Percentiles rank a stretch among this genome's conserved stretches.
phyloP scores from a whole-genome alignment of 2,329 filamentous ascomycete species.

The Kalaharituber pfeilii region DNA sequence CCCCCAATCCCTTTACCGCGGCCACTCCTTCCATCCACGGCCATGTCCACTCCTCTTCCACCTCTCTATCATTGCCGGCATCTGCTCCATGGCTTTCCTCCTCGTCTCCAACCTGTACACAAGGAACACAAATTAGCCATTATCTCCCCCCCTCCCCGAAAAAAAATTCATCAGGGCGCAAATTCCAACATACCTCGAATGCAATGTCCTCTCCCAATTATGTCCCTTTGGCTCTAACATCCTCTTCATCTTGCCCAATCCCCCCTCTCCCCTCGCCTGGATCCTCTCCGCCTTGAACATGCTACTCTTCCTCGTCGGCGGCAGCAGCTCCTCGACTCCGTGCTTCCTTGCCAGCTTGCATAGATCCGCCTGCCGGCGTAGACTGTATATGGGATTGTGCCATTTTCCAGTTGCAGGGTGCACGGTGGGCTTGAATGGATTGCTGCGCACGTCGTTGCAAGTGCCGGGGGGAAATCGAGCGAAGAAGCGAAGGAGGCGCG shows the following conservation, averaged over 20 bases:
- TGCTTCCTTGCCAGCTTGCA: constrained; percentile 67
- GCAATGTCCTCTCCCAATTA: constrained; percentile 58
- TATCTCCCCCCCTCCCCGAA: neutral
- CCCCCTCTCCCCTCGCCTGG: constrained; percentile 60
- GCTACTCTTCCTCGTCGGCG: constrained; percentile 57
- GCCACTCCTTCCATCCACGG: constrained; percentile 58
- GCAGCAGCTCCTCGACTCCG: constrained; percentile 66
- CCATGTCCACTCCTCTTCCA: constrained; percentile 77
- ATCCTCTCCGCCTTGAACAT: constrained; percentile 52
- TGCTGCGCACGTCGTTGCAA: constrained; percentile 39
- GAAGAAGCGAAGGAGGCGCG: constrained; percentile 69
- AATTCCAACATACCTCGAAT: neutral
- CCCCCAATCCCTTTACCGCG: constrained; percentile 34
- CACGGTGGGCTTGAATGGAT: constrained; percentile 68
- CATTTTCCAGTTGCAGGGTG: constrained; percentile 64
- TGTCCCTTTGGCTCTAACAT: constrained; percentile 94
- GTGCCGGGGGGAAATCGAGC: constrained; percentile 62
- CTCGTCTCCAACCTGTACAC: constrained; percentile 58
- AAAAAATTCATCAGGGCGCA: too few species aligned
- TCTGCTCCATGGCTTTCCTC: constrained; percentile 80
- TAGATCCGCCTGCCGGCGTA: constrained; percentile 76
- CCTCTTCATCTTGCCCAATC: constrained; percentile 58
- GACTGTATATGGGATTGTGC: constrained; percentile 66
- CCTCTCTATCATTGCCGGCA: constrained; percentile 77
- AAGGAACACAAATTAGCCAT: neutral